These are phyloP conservation scores for Yamadazyma conglobata DNA, from an alignment of 1,139 yeast species.

Conservation along the genomic window DNA sequence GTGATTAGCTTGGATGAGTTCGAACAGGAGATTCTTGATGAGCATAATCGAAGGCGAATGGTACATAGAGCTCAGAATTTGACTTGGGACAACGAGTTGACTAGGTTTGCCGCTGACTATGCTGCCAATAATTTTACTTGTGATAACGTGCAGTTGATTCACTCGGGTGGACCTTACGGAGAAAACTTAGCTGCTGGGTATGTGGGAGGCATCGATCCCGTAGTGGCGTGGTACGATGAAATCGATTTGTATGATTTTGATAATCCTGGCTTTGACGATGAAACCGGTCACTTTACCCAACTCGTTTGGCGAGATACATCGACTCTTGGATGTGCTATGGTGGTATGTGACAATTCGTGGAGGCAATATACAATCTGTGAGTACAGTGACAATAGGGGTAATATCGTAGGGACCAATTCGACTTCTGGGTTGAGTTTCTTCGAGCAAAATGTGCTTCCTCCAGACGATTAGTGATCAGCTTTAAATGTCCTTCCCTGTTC, in stretches of 20 bases:
- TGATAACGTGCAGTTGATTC: conserved; percentile 50
- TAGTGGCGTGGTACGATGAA: conserved; percentile 67
- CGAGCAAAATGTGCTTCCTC: too few relatives aligned
- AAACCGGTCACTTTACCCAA: conserved; percentile 67
- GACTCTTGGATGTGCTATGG: conserved; percentile 59
- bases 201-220: conserved; percentile 45
- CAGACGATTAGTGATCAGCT: too few relatives aligned
- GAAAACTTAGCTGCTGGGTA: conserved; percentile 60
- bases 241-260: conserved; percentile 45
- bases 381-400: conserved; percentile 58
- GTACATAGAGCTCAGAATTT: conserved; percentile 48
- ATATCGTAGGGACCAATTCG: conserved; percentile 39
- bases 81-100: conserved; percentile 47
- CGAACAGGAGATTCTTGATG: conserved; percentile 36
- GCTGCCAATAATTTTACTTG: conserved; percentile 45
- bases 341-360: conserved; percentile 47
- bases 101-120: conserved; percentile 46
- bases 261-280: conserved; percentile 41
- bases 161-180: conserved; percentile 53
- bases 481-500: too few relatives aligned
- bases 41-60: conserved; percentile 53
- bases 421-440: too few relatives aligned
- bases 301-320: conserved; percentile 58
- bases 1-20: conserved; percentile 19
- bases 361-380: conserved; percentile 67